Evolutionary conservation across 768 basidiomycete species (phyloP), one percentile per base, ranked within the genome.

Genomic region (Hypholoma sublateritium): DNA sequence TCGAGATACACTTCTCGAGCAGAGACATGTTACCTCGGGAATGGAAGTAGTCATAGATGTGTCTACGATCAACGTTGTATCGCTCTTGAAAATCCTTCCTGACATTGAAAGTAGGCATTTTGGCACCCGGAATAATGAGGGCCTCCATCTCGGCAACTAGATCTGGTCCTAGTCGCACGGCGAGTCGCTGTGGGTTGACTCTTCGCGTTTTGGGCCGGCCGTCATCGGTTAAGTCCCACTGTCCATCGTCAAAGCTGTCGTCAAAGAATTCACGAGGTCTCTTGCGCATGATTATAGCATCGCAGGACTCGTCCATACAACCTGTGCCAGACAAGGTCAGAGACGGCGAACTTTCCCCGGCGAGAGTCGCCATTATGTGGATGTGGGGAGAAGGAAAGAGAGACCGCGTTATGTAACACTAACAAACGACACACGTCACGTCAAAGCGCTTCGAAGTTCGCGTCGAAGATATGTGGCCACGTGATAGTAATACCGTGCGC

Each of bases 1-100:
- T 13, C n/a, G 45, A 41, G 21, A 19, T 0, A 64, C 77, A 79
- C 67, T 79, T 77, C 62, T 79, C 77, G 58, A 79, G 80, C 67
- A 83, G 80, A 62, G 80, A 79, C 52, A 82, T 49, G 43, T 11
- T 25, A 74, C 78, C 79, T 74, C 77, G 70, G n/a, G 78, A 80
- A 69, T 89, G 88, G 70, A 88, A 89, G 69, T 89, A 89, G 70
- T 90, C 88, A 66, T 90, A 90, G 60, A 90, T 84, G 62, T 88
- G 88, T 61, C 88, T 74, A 61, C 88, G 77, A 67, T 90, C 88
- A 56, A 88, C 85, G 57, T 75, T 76, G 67, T 87, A 88, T 45
- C 85, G 81, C 65, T 84, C 80, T 70, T 90, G 88, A 34, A 90
- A 81, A 58, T 84, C 85, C 60, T 85, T 86, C 55, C 88, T 80